phyloP scores from a whole-genome alignment of 208 protist genomes.

The Leishmania turanica region DNA sequence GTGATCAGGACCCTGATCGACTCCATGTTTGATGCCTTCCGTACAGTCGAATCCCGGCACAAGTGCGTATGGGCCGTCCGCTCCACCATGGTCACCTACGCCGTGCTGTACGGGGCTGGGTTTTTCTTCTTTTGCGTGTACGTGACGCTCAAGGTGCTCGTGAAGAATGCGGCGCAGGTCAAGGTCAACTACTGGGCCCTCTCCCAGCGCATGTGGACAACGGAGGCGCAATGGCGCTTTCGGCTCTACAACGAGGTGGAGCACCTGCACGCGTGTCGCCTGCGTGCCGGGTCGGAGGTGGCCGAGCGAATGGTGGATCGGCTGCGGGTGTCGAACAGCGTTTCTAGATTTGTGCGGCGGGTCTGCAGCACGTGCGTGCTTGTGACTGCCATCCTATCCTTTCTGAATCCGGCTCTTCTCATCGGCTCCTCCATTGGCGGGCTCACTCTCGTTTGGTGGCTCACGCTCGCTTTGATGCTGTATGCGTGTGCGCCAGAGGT shows the following conservation, averaged over 20 bases:
- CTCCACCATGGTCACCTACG: slow-evolving; percentile 42
- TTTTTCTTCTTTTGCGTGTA: slow-evolving; percentile 66
- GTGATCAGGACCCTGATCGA: slow-evolving; percentile 46
- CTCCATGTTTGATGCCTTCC: slow-evolving; percentile 74
- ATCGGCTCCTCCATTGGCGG: slow-evolving; percentile 56
- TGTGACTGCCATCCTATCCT: slow-evolving; percentile 52
- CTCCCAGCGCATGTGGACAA: slow-evolving; percentile 63
- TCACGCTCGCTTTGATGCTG: slow-evolving; percentile 58
- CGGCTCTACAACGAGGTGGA: slow-evolving; percentile 87
- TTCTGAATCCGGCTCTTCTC: slow-evolving; percentile 75
- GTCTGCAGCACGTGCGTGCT: slow-evolving; percentile 57
- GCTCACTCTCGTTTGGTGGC: slow-evolving; percentile 76
- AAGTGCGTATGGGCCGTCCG: slow-evolving; percentile 45
- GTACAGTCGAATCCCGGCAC: slow-evolving; percentile 45
- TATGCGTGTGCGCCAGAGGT: slow-evolving; percentile 52
- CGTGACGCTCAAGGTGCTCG: slow-evolving; percentile 57
- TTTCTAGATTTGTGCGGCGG: slow-evolving; percentile 56
- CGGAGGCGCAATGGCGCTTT: slow-evolving; percentile 64
- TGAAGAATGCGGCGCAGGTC: slow-evolving; percentile 72
- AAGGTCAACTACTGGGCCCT: slow-evolving; percentile 60
- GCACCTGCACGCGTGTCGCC: slow-evolving; percentile 62
- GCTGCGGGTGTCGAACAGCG: slow-evolving; percentile 51
- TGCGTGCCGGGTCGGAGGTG: slow-evolving; percentile 46
- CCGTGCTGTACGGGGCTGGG: slow-evolving; percentile 43
- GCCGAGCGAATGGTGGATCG: slow-evolving; percentile 55